A percentile compares a stretch with the other conserved stretches of the same genome.
Evolutionary conservation across 2,329 filamentous ascomycete genomes (phyloP).

Genomic region (Hymenoscyphus repandus): DNA sequence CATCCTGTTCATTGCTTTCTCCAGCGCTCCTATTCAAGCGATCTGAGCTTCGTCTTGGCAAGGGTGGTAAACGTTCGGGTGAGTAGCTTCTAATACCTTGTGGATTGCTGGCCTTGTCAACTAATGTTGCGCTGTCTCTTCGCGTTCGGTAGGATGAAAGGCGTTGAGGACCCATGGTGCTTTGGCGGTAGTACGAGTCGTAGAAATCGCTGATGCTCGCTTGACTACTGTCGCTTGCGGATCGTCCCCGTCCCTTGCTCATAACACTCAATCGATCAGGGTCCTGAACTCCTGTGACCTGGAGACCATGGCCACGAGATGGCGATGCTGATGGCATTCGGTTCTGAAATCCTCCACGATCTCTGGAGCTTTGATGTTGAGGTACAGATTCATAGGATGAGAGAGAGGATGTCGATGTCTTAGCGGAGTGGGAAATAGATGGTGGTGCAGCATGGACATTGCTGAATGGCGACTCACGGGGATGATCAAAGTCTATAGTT

Average conservation of each 20-base stretch:
- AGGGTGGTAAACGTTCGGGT: background rate
- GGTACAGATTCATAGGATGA: constrained; percentile 5
- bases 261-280: background rate
- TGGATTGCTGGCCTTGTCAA: background rate
- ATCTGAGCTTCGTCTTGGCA: background rate
- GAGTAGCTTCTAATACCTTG: background rate
- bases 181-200: constrained; percentile 23
- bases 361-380: background rate
- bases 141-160: constrained; percentile 1
- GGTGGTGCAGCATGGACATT: constrained; percentile 12
- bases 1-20: background rate
- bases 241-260: constrained; percentile 2
- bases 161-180: background rate
- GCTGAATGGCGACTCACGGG: constrained; percentile 28
- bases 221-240: constrained; percentile 12
- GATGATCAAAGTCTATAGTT: constrained; percentile 16
- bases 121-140: background rate
- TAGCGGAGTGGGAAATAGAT: constrained; percentile 1
- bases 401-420: constrained; percentile 7
- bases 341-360: background rate
- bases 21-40: background rate
- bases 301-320: background rate
- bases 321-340: background rate
- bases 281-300: background rate
- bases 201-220: constrained; percentile 20